These are phyloP conservation scores for Fusarium kyushuense DNA, from an alignment of 2,329 filamentous ascomycete genomes.

Conservation along the genomic window DNA sequence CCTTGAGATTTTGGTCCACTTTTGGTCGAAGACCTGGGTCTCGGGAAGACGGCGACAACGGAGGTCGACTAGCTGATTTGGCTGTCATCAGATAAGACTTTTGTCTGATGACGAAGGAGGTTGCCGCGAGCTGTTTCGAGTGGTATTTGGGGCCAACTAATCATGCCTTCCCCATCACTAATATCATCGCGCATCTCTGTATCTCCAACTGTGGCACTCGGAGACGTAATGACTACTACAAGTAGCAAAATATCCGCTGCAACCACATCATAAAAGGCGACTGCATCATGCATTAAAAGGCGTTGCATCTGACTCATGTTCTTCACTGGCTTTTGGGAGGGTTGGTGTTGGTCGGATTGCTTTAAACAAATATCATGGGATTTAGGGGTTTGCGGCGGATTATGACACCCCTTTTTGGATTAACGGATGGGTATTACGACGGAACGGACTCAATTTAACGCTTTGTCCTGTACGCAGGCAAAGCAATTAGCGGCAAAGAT, in stretches of 20 bases:
- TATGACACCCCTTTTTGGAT: conserved; percentile 34
- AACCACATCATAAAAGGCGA: conserved; percentile 41
- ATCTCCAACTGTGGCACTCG: conserved; percentile 3
- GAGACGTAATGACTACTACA: conserved; percentile 30
- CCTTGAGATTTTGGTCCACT: conserved; percentile 94
- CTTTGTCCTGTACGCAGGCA: conserved; percentile 19
- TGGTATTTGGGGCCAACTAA: not conserved
- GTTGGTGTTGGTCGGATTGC: conserved; percentile 45
- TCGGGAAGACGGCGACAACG: conserved; percentile 74
- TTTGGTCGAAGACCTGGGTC: conserved; percentile 85
- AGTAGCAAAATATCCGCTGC: conserved; percentile 40
- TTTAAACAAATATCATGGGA: conserved; percentile 39
- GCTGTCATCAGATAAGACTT: conserved; percentile 76
- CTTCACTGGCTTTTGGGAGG: conserved; percentile 39
- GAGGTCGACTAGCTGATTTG: conserved; percentile 79
- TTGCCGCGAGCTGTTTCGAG: conserved; percentile 1
- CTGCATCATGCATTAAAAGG: conserved; percentile 49
- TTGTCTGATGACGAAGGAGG: not conserved
- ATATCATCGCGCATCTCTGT: conserved; percentile 16
- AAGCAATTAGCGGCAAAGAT: conserved; percentile 25
- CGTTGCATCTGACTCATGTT: conserved; percentile 46
- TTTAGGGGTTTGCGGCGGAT: conserved; percentile 22
- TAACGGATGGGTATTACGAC: conserved; percentile 35
- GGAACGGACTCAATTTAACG: conserved; percentile 13
- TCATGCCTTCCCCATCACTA: not conserved